phyloP scores from a whole-genome alignment of 805 yeast species.

The Candida xiaguanensis region DNA sequence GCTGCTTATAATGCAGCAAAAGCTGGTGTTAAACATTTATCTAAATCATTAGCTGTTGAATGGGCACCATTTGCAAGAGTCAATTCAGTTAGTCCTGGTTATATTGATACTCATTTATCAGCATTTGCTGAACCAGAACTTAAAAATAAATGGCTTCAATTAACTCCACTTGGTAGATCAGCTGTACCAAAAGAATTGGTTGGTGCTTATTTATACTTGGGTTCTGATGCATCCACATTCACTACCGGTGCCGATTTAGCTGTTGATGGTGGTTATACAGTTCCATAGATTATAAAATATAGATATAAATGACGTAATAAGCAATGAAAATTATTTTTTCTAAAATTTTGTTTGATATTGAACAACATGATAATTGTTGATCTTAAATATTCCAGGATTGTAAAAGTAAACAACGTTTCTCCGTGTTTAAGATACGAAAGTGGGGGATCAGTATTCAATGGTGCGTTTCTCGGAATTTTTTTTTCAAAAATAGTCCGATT shows the following conservation, averaged over 20 bases:
- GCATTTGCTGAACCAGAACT: slow-evolving; percentile 31
- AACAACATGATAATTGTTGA: too few species aligned
- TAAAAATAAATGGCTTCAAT: slow-evolving; percentile 35
- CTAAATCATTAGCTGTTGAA: slow-evolving; percentile 37
- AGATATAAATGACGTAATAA: neutral
- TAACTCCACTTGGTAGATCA: slow-evolving; percentile 45
- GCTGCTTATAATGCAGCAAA: slow-evolving; percentile 42
- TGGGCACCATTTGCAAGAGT: slow-evolving; percentile 41
- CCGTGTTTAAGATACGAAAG: too few species aligned
- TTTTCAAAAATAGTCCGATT: neutral
- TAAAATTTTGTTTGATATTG: too few species aligned
- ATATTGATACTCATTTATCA: slow-evolving; percentile 35
- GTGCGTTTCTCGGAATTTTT: neutral
- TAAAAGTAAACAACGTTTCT: too few species aligned
- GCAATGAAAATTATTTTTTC: too few species aligned
- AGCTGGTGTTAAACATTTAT: slow-evolving; percentile 36
- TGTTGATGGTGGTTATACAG: slow-evolving; percentile 46
- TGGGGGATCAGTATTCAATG: too few species aligned
- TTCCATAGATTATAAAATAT: neutral
- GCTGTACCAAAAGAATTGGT: slow-evolving; percentile 40
- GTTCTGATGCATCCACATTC: slow-evolving; percentile 43
- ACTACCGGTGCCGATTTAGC: slow-evolving; percentile 44
- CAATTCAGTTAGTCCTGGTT: slow-evolving; percentile 36
- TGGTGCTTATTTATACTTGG: slow-evolving; percentile 44
- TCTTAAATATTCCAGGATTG: too few species aligned